Conservation (phyloP, 305 asterid genomes). For the Solanum chacoense region DNA sequence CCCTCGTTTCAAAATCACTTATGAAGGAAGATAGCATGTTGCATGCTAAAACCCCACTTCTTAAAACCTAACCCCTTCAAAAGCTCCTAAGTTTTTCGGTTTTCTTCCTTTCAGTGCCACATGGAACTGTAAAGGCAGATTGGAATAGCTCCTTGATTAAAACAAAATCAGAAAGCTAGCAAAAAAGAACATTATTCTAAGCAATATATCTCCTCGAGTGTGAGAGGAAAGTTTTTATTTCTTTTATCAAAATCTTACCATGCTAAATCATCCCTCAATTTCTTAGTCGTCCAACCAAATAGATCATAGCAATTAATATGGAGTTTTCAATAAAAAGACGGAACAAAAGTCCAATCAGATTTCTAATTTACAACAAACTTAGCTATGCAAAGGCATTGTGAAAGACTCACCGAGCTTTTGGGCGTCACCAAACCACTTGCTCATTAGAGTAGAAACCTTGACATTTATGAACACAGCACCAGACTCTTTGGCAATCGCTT, state of each 20-base stretch:
- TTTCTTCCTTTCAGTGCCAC: background rate
- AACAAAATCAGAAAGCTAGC: background rate
- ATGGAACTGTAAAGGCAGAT: background rate
- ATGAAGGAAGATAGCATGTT: background rate
- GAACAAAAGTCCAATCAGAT: background rate
- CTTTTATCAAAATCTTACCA: background rate
- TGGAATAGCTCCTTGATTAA: background rate
- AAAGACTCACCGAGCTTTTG: slow-evolving; percentile 62
- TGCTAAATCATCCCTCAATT: background rate
- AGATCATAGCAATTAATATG: background rate
- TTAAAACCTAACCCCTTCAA: background rate
- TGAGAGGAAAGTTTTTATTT: background rate
- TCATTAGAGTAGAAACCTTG: slow-evolving; percentile 76
- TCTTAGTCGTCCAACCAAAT: background rate
- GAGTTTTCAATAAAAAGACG: background rate
- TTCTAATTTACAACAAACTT: background rate
- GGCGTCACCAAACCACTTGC: slow-evolving; percentile 97
- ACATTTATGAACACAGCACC: slow-evolving; percentile 87
- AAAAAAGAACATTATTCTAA: background rate
- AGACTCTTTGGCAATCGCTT: slow-evolving; percentile 91
- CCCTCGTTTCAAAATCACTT: background rate
- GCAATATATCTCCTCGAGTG: background rate
- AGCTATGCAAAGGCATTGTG: background rate
- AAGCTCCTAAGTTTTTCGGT: background rate
- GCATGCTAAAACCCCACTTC: background rate